These are phyloP conservation scores for Nitzschia palea DNA, from an alignment of 108 stramenopile species.

Conservation along the genomic window DNA sequence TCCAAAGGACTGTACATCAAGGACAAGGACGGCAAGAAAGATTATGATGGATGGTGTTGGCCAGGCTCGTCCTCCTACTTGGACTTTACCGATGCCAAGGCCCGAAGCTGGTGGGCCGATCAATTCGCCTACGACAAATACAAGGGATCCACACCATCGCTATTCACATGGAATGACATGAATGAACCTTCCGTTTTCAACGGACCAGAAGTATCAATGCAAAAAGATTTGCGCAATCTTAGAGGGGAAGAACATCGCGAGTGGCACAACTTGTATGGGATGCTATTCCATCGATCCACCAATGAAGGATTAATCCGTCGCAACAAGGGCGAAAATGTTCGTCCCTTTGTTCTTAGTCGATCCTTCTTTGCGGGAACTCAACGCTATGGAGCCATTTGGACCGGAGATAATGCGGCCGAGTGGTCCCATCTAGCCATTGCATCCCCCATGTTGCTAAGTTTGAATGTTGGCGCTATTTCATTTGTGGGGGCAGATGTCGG, in stretches of 20 bases:
- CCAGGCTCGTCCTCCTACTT: constrained; percentile 98
- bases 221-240: constrained; percentile 87
- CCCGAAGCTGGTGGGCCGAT: constrained; percentile 96
- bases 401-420: constrained; percentile 96
- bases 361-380: constrained; percentile 98
- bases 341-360: constrained; percentile 96
- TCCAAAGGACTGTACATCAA: constrained; percentile 93
- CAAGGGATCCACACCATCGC: constrained; percentile 86
- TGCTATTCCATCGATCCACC: constrained; percentile 97
- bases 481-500: constrained; percentile 99
- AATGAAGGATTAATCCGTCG: constrained; percentile 86
- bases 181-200: constrained; percentile 99
- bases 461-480: constrained; percentile 90
- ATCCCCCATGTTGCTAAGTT: constrained; percentile 93
- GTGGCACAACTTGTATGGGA: constrained; percentile 99
- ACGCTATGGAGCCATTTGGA: constrained; percentile 98
- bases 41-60: constrained; percentile 99
- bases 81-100: constrained; percentile 93
- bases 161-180: constrained; percentile 99
- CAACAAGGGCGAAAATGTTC: constrained; percentile 63
- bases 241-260: constrained; percentile 96
- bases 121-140: constrained; percentile 94
- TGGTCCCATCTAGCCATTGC: constrained; percentile 95
- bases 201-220: constrained; percentile 98
- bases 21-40: constrained; percentile 86